phyloP scores from a whole-genome alignment of 1,284 basidiomycete genomes.

The Ustilago tritici region DNA sequence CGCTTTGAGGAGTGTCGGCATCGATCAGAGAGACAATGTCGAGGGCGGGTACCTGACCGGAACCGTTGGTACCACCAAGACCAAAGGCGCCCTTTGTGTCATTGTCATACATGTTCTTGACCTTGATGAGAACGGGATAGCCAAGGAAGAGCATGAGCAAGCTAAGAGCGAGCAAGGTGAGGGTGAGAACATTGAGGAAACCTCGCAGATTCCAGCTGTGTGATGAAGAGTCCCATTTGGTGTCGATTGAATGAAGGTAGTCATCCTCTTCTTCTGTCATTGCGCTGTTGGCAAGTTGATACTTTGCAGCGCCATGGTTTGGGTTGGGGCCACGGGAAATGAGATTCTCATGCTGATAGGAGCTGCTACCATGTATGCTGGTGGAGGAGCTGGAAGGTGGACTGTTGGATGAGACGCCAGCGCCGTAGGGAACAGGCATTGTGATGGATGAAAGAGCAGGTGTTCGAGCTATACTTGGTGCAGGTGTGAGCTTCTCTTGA shows the following conservation, averaged over 20 bases:
- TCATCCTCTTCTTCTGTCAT: constrained; percentile 59
- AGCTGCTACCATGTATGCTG: constrained; percentile 28
- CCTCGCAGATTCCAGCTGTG: constrained; percentile 55
- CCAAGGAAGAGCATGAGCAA: constrained; percentile 67
- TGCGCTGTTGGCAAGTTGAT: constrained; percentile 25
- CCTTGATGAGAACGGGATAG: constrained; percentile 64
- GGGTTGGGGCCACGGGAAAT: constrained; percentile 13
- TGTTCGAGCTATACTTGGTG: background rate
- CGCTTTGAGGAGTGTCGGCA: constrained; percentile 51
- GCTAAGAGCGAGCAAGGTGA: constrained; percentile 52
- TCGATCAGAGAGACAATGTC: constrained; percentile 52
- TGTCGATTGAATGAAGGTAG: constrained; percentile 57
- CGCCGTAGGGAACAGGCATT: constrained; percentile 32
- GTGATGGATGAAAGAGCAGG: background rate
- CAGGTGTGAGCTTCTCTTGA: background rate
- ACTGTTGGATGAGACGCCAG: constrained; percentile 29
- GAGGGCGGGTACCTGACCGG: constrained; percentile 61
- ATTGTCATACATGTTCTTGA: constrained; percentile 47
- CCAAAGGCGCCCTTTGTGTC: constrained; percentile 71
- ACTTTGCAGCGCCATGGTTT: constrained; percentile 16
- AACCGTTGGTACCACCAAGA: constrained; percentile 75
- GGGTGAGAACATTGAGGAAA: constrained; percentile 59
- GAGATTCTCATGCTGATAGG: constrained; percentile 26
- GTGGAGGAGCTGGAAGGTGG: constrained; percentile 39
- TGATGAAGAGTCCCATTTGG: constrained; percentile 54